Evolutionary conservation across 305 asterid species (phyloP).

Genomic region (Fraxinus ornus): DNA sequence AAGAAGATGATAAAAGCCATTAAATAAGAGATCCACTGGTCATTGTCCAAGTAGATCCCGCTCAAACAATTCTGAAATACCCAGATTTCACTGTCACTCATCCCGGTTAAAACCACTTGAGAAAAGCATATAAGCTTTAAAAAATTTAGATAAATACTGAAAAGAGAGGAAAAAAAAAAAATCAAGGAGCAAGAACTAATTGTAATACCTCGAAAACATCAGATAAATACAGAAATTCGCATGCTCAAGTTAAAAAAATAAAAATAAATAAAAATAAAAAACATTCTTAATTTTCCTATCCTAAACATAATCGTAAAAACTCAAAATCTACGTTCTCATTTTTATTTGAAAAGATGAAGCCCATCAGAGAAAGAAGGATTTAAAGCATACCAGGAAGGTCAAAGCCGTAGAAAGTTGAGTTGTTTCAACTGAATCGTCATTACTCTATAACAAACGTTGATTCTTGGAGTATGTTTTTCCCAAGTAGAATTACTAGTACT

Average conservation of each 20-base stretch:
- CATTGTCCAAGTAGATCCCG: background rate
- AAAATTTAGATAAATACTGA: constrained; percentile 7
- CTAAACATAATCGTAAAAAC: background rate
- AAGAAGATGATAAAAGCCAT: background rate
- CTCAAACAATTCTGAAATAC: background rate
- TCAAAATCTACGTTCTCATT: background rate
- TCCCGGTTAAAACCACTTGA: background rate
- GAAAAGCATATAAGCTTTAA: background rate
- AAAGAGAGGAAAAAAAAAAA: background rate
- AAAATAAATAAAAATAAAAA: background rate
- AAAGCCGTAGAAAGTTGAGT: constrained; percentile 4
- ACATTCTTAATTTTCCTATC: background rate
- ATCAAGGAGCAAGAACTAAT: background rate
- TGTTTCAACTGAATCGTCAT: constrained; percentile 18
- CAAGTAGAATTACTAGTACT: background rate
- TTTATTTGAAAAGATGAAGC: background rate
- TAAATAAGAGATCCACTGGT: background rate
- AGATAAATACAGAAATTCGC: background rate
- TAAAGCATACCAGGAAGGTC: constrained; percentile 27
- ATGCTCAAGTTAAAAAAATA: background rate
- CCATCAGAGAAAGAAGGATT: background rate
- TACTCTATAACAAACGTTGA: background rate
- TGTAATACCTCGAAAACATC: background rate
- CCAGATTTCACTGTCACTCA: background rate
- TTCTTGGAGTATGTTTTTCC: background rate